Percentiles rank a stretch among this genome's conserved stretches.
Conservation (phyloP, 371 early-diverging fungal species). For the Apophysomyces ossiformis region DNA sequence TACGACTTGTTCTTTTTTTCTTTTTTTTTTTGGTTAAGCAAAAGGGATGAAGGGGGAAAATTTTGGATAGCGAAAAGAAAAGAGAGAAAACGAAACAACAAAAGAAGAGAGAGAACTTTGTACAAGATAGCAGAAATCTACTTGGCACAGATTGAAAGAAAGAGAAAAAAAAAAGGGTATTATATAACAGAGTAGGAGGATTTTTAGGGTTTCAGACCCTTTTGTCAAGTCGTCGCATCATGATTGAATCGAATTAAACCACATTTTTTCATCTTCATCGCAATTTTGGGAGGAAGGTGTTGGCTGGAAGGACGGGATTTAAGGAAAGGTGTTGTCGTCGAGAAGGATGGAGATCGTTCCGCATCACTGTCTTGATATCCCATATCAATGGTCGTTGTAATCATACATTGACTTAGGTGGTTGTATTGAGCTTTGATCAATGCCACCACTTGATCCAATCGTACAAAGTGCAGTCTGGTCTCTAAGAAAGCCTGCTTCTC, state of each 20-base stretch:
- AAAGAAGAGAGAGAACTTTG: no score
- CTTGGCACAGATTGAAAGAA: not conserved
- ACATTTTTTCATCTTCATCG: constrained; percentile 52
- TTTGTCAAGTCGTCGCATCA: not conserved
- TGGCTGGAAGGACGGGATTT: constrained; percentile 27
- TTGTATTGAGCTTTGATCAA: constrained; percentile 66
- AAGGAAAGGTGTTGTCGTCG: constrained; percentile 2
- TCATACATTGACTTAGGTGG: constrained; percentile 66
- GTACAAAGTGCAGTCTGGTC: constrained; percentile 64
- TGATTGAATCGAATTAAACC: constrained; percentile 15
- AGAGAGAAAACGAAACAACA: no score
- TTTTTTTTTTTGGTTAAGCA: no score
- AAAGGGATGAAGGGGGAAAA: no score
- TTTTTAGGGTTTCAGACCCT: no score
- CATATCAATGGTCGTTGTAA: constrained; percentile 73
- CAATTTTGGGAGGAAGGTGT: constrained; percentile 54
- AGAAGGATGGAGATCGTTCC: not conserved
- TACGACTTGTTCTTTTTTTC: no score
- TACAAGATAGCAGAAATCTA: constrained; percentile 4
- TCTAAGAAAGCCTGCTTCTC: constrained; percentile 64
- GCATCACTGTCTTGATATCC: constrained; percentile 45
- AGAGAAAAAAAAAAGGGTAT: not conserved
- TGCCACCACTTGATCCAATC: constrained; percentile 66
- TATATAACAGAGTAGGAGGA: not conserved
- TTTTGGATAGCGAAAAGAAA: no score